Base-by-base conservation (phyloP, 1,284 basidiomycete species). In the Melanopsichium pennsylvanicum region DNA sequence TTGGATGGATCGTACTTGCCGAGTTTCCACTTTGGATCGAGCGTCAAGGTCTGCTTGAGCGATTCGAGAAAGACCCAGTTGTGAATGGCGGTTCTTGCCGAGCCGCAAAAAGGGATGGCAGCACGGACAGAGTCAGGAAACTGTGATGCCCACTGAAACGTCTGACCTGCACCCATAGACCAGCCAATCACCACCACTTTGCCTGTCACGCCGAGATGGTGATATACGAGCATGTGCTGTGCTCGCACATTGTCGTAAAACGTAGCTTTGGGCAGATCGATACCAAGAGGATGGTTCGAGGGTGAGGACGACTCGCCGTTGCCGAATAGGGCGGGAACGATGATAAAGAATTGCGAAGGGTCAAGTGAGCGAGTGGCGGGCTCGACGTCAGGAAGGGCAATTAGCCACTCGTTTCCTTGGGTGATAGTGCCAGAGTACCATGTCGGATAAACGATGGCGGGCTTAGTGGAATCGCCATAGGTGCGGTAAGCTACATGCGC, bases 241-340 rank as follows among this genome's bases (percentile, higher is more conserved):
- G 70, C 70, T 7, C 45, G 36, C 0, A 72, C 70, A 27, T 72
- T 72, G 45, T 72, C 70, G 44, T 62, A 67, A 31, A 68, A 67
- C 0, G 70, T 72, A 0, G 70, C 57, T 13, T 34, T 26, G 2
- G 70, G 70, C 4, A 72, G 47, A 19, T 62, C 38, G 21, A 35
- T 3, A 4, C 70, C 62, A 4, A 57, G 32, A 33, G 50, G 49
- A 22, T 59, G 58, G 44, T 75, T 75, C 18, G 57, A 62, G 18
- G 73, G 74, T 2, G 64, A 70, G 15, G 27, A 45, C 0, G 66
- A 70, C 38, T 75, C 62, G 16, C 70, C 69, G 29, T 75, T 75
- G n/a, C 74, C 74, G 43, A 76, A 74, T 2, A 75, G 48, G n/a
- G 72, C 74, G 0, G 70, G 64, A 1, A 70, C 46, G 47, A 76